Evolutionary conservation across 306 rosid species (phyloP).

Genomic region (Trichosanthes truncata): DNA sequence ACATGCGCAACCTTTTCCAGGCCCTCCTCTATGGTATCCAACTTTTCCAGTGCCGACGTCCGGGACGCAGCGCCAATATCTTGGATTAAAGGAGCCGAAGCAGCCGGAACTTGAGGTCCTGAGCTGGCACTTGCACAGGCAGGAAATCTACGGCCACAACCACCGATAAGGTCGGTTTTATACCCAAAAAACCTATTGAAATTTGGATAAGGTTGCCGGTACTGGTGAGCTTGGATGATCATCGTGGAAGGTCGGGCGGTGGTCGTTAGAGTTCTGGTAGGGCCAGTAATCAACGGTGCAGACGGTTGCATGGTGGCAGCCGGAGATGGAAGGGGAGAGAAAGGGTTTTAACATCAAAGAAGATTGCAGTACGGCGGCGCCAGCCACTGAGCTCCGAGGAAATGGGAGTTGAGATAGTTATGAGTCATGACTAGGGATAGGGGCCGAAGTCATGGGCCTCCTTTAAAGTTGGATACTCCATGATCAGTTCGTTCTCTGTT

Average conservation of each 20-base stretch:
- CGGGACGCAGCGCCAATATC: constrained; percentile 13
- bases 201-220: neutral
- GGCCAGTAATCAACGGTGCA: constrained; percentile 23
- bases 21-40: constrained; percentile 35
- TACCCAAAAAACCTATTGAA: constrained; percentile 19
- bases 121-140: constrained; percentile 26
- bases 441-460: neutral
- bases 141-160: constrained; percentile 11
- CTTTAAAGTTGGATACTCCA: neutral
- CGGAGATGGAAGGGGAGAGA: neutral
- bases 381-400: constrained; percentile 6
- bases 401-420: neutral
- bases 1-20: constrained; percentile 41
- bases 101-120: constrained; percentile 28
- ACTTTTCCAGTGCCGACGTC: constrained; percentile 3
- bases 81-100: constrained; percentile 14
- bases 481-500: neutral
- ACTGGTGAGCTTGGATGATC: neutral
- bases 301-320: constrained; percentile 30
- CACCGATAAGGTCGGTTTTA: constrained; percentile 3
- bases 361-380: neutral
- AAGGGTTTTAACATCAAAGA: constrained; percentile 4
- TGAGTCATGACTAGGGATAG: neutral
- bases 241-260: constrained; percentile 1
- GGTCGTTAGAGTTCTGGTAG: constrained; percentile 12